These are phyloP conservation scores for Celoporthe dispersa DNA, from an alignment of 2,329 filamentous ascomycete species.

Conservation along the genomic window DNA sequence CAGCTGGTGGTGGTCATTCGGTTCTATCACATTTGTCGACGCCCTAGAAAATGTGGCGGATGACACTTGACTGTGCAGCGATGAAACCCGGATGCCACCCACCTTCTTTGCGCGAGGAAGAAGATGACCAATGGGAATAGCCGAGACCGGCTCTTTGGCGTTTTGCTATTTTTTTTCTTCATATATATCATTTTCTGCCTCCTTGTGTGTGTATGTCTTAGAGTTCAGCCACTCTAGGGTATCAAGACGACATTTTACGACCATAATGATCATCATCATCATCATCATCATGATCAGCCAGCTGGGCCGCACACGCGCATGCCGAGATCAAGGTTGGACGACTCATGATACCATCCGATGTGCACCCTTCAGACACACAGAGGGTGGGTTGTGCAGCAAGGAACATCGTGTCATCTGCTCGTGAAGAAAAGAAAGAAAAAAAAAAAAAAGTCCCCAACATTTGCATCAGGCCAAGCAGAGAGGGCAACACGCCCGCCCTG, in stretches of 20 bases:
- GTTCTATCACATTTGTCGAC: neutral
- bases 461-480: neutral
- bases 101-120: neutral
- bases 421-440: too few species aligned
- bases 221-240: conserved; percentile 13
- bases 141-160: neutral
- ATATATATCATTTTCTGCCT: neutral
- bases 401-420: neutral
- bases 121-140: neutral
- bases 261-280: neutral
- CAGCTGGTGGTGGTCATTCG: neutral
- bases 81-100: conserved; percentile 13
- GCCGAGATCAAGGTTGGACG: neutral
- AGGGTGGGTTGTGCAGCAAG: neutral
- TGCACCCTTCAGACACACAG: neutral
- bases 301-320: conserved; percentile 4
- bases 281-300: neutral
- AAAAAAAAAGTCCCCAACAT: neutral
- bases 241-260: neutral
- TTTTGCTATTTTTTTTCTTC: neutral
- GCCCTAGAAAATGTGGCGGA: conserved; percentile 7
- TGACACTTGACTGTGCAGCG: conserved; percentile 1
- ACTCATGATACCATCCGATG: neutral
- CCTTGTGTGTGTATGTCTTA: conserved; percentile 6
- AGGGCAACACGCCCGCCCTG: neutral